These are phyloP conservation scores for Chaetomiaceae sp. DNA, from an alignment of 2,329 filamentous ascomycete genomes.

Conservation along the genomic window DNA sequence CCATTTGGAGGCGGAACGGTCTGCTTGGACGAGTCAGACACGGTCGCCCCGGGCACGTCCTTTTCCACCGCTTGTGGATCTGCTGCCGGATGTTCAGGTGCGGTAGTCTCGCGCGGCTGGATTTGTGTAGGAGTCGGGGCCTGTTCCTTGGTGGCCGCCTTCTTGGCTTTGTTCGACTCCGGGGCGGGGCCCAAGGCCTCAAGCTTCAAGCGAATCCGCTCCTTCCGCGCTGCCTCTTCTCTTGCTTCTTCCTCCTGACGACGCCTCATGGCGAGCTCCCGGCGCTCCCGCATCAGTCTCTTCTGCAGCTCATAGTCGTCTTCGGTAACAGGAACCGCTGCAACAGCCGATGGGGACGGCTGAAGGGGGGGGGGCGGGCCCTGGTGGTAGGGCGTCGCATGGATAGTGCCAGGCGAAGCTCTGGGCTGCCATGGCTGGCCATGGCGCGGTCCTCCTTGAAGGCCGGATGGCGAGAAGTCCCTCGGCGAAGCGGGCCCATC, in stretches of 20 bases:
- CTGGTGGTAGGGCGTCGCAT: slow-evolving; percentile 38
- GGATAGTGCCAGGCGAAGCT: slow-evolving; percentile 41
- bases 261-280: slow-evolving; percentile 65
- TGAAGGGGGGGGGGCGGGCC: slow-evolving; percentile 27
- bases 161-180: slow-evolving; percentile 55
- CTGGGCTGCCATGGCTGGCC: slow-evolving; percentile 39
- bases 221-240: slow-evolving; percentile 67
- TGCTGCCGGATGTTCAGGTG: slow-evolving; percentile 4
- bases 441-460: slow-evolving; percentile 31
- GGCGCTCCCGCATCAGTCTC: slow-evolving; percentile 68
- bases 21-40: slow-evolving; percentile 14
- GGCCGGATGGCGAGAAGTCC: slow-evolving; percentile 38
- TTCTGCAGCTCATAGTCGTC: slow-evolving; percentile 18
- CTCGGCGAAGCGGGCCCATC: slow-evolving; percentile 49
- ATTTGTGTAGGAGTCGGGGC: slow-evolving; percentile 33
- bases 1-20: slow-evolving; percentile 20
- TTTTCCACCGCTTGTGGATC: slow-evolving; percentile 25
- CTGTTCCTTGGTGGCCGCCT: slow-evolving; percentile 46
- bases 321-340: slow-evolving; percentile 26
- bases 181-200: slow-evolving; percentile 64
- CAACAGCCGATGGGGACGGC: slow-evolving; percentile 25
- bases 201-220: slow-evolving; percentile 68
- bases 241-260: slow-evolving; percentile 63
- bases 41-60: slow-evolving; percentile 3
- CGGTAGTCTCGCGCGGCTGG: slow-evolving; percentile 21